Conservation (phyloP, 768 basidiomycete genomes). For the Tylopilus intermedius region DNA sequence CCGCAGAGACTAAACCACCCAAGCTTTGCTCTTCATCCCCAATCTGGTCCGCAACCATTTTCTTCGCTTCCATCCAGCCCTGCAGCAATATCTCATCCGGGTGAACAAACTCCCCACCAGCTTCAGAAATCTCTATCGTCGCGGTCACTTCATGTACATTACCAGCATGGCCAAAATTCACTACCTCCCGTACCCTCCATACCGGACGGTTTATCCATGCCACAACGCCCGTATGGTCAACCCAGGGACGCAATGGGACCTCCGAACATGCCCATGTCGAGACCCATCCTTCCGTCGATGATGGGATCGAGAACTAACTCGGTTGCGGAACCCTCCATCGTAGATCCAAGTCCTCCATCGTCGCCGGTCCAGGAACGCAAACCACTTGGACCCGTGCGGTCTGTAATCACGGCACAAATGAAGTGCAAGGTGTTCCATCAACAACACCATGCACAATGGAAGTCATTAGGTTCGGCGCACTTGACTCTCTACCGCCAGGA, state of each 20-base stretch:
- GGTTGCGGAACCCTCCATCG: conserved; percentile 47
- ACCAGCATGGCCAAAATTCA: conserved; percentile 37
- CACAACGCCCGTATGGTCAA: conserved; percentile 23
- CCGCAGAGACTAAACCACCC: conserved; percentile 14
- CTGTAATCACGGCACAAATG: conserved; percentile 82
- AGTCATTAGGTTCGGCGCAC: conserved; percentile 82
- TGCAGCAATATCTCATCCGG: conserved; percentile 32
- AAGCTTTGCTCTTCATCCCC: conserved; percentile 15
- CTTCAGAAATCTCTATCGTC: conserved; percentile 54
- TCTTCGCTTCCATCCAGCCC: conserved; percentile 11
- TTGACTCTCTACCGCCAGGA: conserved; percentile 82
- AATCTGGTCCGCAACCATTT: conserved; percentile 10
- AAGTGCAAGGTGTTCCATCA: conserved; percentile 98
- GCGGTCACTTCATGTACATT: conserved; percentile 53
- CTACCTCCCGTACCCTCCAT: conserved; percentile 37
- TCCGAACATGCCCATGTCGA: conserved; percentile 37
- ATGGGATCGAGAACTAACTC: conserved; percentile 49
- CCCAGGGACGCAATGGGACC: conserved; percentile 18
- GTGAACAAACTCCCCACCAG: conserved; percentile 38
- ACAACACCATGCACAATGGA: conserved; percentile 97
- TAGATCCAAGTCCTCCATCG: conserved; percentile 76
- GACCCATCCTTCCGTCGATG: conserved; percentile 60
- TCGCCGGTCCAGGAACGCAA: conserved; percentile 65
- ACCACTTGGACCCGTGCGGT: conserved; percentile 63
- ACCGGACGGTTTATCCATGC: conserved; percentile 31